Evolutionary conservation across 345 rosid species (phyloP).

Genomic region (Salix dunnii): DNA sequence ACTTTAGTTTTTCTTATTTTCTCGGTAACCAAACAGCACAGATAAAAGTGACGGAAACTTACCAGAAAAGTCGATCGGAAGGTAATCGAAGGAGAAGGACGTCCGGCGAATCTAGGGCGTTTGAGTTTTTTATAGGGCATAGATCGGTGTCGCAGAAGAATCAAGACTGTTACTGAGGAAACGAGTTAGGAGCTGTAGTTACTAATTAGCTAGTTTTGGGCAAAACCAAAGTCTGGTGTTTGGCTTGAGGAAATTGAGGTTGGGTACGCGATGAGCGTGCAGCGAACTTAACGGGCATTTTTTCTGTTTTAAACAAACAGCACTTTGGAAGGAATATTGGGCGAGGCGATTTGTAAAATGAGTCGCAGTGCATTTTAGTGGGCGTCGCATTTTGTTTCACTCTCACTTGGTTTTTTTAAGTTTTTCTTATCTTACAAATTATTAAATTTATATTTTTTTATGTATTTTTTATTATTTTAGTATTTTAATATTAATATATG

Average conservation of each 20-base stretch:
- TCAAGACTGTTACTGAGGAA: background rate
- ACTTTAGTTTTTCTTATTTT: background rate
- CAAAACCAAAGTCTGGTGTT: background rate
- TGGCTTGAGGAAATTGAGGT: background rate
- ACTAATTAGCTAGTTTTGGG: background rate
- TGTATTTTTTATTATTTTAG: too few species aligned
- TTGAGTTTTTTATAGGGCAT: background rate
- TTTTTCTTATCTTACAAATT: background rate
- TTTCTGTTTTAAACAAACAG: background rate
- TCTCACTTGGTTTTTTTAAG: too few species aligned
- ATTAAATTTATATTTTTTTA: too few species aligned
- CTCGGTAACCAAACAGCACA: background rate
- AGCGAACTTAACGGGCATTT: background rate
- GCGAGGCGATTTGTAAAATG: too few species aligned
- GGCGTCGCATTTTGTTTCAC: background rate
- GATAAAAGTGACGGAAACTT: background rate
- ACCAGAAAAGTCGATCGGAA: slow-evolving; percentile 3
- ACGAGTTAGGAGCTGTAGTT: background rate
- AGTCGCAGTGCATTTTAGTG: too few species aligned
- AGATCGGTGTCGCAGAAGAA: background rate
- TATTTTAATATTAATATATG: too few species aligned
- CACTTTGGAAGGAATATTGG: background rate
- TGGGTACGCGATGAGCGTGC: background rate
- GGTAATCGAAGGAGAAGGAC: background rate
- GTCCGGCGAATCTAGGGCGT: background rate